Percentiles rank a stretch among this genome's conserved stretches.
Evolutionary conservation across 1,139 yeast species (phyloP).

Genomic region (Magnusiomyces suaveolens): DNA sequence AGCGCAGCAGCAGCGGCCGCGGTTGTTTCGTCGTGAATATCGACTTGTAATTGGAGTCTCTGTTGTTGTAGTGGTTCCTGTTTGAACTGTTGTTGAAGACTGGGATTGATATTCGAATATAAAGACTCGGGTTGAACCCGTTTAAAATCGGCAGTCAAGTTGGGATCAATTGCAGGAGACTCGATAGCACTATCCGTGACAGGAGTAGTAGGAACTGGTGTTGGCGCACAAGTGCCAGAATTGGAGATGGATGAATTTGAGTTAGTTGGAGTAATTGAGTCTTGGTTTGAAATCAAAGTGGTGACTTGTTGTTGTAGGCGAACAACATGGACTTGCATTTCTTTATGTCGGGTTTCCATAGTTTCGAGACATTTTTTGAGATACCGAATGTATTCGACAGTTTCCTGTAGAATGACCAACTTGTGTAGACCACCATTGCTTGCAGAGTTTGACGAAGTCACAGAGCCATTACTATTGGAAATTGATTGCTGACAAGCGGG

Average conservation of each 20-base stretch:
- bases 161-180: not conserved
- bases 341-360: conserved; percentile 13
- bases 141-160: not conserved
- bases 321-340: conserved; percentile 4
- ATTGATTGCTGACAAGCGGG: conserved; percentile 59
- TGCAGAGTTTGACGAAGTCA: not conserved
- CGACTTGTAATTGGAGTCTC: not conserved
- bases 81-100: not conserved
- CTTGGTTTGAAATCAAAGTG: not conserved
- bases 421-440: conserved; percentile 61
- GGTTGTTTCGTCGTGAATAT: not conserved
- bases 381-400: conserved; percentile 69
- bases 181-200: not conserved
- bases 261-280: not conserved
- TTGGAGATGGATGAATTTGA: not conserved
- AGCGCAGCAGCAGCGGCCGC: conserved; percentile 7
- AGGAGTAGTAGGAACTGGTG: too few species aligned
- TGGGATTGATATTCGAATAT: not conserved
- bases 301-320: conserved; percentile 6
- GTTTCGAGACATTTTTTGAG: conserved; percentile 37
- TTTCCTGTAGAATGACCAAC: conserved; percentile 66
- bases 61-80: not conserved
- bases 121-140: too few species aligned
- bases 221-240: not conserved
- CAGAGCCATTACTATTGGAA: conserved; percentile 21